These are phyloP conservation scores for Gossypium rotundifolium DNA, from an alignment of 345 rosid genomes.

Conservation along the genomic window DNA sequence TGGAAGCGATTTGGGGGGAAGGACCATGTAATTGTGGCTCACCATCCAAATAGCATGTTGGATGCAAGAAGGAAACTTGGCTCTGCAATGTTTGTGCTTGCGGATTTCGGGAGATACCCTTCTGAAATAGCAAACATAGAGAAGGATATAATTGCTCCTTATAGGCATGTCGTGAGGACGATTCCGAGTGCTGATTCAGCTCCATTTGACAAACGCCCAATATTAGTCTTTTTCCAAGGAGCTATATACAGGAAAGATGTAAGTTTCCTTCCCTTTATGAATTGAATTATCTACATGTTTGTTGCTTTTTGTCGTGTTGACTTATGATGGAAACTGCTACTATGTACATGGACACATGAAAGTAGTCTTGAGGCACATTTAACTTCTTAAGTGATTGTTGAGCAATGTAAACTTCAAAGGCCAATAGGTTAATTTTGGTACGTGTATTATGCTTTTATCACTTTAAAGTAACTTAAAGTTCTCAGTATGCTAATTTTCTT, in stretches of 20 bases:
- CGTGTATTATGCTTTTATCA: not conserved
- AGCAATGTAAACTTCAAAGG: not conserved
- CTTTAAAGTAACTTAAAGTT: not conserved
- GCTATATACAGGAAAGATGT: slow-evolving; percentile 90
- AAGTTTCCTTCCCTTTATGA: slow-evolving; percentile 28
- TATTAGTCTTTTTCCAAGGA: slow-evolving; percentile 75
- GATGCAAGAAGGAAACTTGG: slow-evolving; percentile 52
- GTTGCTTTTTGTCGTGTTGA: not conserved
- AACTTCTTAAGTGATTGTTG: not conserved
- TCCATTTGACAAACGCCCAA: slow-evolving; percentile 59
- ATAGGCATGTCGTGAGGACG: slow-evolving; percentile 72
- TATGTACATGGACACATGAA: not conserved
- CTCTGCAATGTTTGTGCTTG: slow-evolving; percentile 82
- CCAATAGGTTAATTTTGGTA: not conserved
- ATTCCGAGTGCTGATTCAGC: slow-evolving; percentile 43
- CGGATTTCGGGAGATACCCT: slow-evolving; percentile 91
- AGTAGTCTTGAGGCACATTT: not conserved
- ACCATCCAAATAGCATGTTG: slow-evolving; percentile 49
- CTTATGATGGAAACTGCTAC: not conserved
- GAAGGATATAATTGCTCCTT: slow-evolving; percentile 85
- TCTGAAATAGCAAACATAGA: slow-evolving; percentile 55
- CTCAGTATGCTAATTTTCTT: not conserved
- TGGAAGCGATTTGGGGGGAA: slow-evolving; percentile 60
- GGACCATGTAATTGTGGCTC: slow-evolving; percentile 65
- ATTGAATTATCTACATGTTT: slow-evolving; percentile 5